Conservation (phyloP, 169 alveolate species). For the Perkinsus chesapeaki region DNA sequence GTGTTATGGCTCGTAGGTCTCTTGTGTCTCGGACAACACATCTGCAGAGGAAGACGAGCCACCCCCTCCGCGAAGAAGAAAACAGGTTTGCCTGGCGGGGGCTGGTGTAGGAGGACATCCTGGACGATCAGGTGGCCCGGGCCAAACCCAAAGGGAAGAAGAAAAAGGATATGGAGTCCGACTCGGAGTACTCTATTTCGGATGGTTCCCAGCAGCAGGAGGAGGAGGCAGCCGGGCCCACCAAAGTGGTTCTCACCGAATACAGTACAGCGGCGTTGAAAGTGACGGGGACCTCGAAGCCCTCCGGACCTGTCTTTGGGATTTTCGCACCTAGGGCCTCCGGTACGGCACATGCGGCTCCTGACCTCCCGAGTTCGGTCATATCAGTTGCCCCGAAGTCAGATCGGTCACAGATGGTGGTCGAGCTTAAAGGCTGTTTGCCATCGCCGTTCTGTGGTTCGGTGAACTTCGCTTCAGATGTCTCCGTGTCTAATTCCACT, state of each 20-base stretch:
- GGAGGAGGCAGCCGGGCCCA: background rate
- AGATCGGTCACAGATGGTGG: background rate
- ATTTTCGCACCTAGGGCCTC: background rate
- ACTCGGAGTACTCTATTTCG: background rate
- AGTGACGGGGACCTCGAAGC: background rate
- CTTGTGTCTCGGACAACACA: background rate
- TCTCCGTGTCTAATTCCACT: too few relatives aligned
- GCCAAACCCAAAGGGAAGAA: background rate
- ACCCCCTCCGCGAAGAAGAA: background rate
- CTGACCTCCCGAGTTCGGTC: too few relatives aligned
- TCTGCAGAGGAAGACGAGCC: background rate
- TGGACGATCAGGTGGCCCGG: background rate
- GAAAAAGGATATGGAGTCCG: background rate
- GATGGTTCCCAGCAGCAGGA: background rate
- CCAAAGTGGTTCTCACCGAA: background rate
- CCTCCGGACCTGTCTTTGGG: background rate
- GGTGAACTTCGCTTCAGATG: background rate
- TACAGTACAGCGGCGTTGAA: background rate
- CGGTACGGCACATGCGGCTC: too few relatives aligned
- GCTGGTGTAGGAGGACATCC: background rate
- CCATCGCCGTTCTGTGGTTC: background rate
- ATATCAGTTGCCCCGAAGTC: background rate
- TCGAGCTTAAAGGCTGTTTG: background rate
- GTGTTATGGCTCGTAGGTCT: too few relatives aligned
- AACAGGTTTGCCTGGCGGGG: background rate